A percentile compares a stretch with the other conserved stretches of the same genome.
Evolutionary conservation across 768 basidiomycete species (phyloP).

Genomic region (Boletus reticulatus): DNA sequence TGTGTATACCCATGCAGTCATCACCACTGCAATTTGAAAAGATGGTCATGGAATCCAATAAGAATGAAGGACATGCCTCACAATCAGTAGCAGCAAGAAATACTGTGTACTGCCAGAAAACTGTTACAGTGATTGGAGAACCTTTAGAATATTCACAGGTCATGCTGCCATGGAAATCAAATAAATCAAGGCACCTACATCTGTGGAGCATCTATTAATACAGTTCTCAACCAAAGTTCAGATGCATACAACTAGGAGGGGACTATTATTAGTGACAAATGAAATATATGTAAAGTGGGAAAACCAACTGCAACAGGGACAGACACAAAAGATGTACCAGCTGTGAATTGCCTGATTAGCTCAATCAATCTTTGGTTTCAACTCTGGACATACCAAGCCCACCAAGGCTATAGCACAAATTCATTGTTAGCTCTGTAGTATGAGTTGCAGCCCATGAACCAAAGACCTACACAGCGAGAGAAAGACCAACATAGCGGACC

Average conservation of each 20-base stretch:
- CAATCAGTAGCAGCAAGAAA: conserved; percentile 7
- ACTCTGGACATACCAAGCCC: neutral
- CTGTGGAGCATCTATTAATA: neutral
- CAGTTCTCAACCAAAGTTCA: neutral
- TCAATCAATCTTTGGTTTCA: neutral
- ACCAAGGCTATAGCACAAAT: neutral
- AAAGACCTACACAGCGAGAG: neutral
- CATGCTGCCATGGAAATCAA: no score
- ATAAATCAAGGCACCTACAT: neutral
- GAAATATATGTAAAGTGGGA: no score
- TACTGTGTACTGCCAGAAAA: neutral
- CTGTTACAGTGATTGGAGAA: no score
- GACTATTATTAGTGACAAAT: neutral
- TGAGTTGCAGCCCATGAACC: no score
- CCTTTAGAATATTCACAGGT: no score
- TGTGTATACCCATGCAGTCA: neutral
- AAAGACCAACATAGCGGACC: conserved; percentile 5
- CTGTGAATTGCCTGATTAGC: neutral
- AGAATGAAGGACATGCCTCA: neutral
- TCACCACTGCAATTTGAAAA: neutral
- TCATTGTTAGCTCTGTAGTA: neutral
- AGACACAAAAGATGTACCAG: neutral
- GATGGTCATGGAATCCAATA: neutral
- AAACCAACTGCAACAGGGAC: neutral
- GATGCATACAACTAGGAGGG: neutral